Evolutionary conservation across 140 eudicot species (phyloP).

Genomic region (Oenanthe javanica): DNA sequence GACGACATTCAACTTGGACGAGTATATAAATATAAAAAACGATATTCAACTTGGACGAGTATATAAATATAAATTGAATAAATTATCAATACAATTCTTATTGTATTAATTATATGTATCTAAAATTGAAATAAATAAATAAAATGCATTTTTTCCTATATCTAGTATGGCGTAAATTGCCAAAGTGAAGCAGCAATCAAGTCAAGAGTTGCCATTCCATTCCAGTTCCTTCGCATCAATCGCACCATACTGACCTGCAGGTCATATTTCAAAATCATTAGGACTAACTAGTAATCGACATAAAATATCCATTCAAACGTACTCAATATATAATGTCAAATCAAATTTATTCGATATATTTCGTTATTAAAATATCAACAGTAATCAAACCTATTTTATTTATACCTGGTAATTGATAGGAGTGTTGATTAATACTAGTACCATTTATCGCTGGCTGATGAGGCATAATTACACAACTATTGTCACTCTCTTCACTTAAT

Average conservation of each 20-base stretch:
- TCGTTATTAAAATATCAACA: neutral
- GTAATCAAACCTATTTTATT: too few relatives aligned
- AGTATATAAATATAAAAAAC: too few relatives aligned
- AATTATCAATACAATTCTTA: neutral
- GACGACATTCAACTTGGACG: too few relatives aligned
- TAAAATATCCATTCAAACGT: too few relatives aligned
- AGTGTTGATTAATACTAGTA: conserved; percentile 27
- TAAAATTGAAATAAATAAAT: neutral
- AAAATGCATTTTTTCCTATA: neutral
- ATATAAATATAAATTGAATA: neutral
- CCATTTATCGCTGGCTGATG: conserved; percentile 48
- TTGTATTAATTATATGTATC: neutral
- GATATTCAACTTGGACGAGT: neutral
- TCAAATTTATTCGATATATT: neutral
- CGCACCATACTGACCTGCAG: conserved; percentile 2
- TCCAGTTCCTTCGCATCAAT: conserved; percentile 6
- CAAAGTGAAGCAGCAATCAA: conserved; percentile 5
- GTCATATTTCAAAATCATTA: neutral
- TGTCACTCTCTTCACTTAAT: conserved; percentile 34
- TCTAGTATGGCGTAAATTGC: neutral
- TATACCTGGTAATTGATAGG: conserved; percentile 31
- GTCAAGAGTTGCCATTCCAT: conserved; percentile 9
- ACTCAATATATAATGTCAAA: neutral
- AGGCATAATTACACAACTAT: conserved; percentile 41
- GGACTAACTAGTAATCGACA: too few relatives aligned